Conservation (phyloP, 345 rosid genomes). For the Eutrema heterophyllum region DNA sequence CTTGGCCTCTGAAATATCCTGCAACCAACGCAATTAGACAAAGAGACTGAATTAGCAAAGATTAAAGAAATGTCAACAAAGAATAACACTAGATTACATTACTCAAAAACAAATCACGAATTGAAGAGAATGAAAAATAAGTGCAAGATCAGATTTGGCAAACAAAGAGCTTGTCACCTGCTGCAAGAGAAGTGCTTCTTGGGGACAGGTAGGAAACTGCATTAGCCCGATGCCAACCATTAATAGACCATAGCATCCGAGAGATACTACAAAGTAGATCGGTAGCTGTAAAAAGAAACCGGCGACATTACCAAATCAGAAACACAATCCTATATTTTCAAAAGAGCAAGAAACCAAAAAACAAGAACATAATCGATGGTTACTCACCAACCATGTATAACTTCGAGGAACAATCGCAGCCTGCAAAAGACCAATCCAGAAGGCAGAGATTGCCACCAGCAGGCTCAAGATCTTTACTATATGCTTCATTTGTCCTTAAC, state of each 20-base stretch:
- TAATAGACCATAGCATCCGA: conserved; percentile 75
- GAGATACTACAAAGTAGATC: conserved; percentile 57
- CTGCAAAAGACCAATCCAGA: conserved; percentile 59
- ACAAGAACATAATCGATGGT: background rate
- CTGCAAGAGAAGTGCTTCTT: conserved; percentile 60
- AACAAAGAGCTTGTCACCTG: conserved; percentile 32
- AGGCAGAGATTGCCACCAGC: conserved; percentile 41
- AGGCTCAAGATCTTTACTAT: conserved; percentile 48
- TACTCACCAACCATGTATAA: conserved; percentile 55
- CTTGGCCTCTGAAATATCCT: conserved; percentile 86
- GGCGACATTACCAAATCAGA: background rate
- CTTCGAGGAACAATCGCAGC: conserved; percentile 42
- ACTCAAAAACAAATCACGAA: no score
- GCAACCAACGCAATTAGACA: background rate
- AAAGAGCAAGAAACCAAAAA: background rate
- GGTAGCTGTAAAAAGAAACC: conserved; percentile 40
- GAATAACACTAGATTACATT: background rate
- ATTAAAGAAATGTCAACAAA: background rate
- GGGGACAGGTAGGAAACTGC: conserved; percentile 75
- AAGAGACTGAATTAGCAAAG: background rate
- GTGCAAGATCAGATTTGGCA: background rate
- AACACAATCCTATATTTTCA: background rate
- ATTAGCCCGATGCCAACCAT: conserved; percentile 74
- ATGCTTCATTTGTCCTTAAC: conserved; percentile 40
- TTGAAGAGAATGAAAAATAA: no score